Percentiles rank a stretch among this genome's conserved stretches.
Evolutionary conservation across 148 eudicot species (phyloP).

Genomic region (Rhododendron molle): DNA sequence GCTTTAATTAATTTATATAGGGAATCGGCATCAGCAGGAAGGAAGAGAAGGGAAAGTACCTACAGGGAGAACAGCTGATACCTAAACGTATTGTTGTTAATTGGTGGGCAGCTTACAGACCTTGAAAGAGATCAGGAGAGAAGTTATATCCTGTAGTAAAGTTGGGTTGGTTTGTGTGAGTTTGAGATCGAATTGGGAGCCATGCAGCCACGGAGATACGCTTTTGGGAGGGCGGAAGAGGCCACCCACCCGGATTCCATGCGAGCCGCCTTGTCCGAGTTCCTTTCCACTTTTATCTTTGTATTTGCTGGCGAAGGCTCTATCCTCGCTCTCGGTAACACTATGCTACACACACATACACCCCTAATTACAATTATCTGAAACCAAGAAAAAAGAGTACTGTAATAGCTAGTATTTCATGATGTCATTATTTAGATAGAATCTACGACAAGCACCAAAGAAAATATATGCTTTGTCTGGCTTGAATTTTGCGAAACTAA

Average conservation of each 20-base stretch:
- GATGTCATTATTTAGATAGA: too few relatives aligned
- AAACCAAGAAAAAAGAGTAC: too few relatives aligned
- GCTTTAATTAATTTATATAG: not conserved
- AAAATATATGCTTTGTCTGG: too few relatives aligned
- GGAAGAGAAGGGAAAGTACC: not conserved
- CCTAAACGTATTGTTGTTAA: not conserved
- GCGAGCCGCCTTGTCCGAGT: conserved; percentile 60
- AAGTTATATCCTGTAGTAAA: not conserved
- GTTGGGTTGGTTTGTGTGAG: not conserved
- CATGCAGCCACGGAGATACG: conserved; percentile 41
- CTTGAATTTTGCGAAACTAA: too few relatives aligned
- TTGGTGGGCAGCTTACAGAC: not conserved
- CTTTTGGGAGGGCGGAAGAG: conserved; percentile 58
- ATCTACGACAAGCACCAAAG: too few relatives aligned
- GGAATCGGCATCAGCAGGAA: not conserved
- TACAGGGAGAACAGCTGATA: not conserved
- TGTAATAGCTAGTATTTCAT: too few relatives aligned
- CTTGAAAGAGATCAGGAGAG: not conserved
- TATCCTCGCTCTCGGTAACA: conserved; percentile 34
- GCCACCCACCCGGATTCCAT: conserved; percentile 66
- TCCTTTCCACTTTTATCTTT: conserved; percentile 57
- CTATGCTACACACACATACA: too few relatives aligned
- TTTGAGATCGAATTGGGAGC: not conserved
- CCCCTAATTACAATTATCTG: too few relatives aligned
- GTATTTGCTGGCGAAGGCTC: conserved; percentile 76